Evolutionary conservation across 1,139 yeast species (phyloP), one percentile per base, ranked within the genome.

Genomic region (Arxiozyma telluris): DNA sequence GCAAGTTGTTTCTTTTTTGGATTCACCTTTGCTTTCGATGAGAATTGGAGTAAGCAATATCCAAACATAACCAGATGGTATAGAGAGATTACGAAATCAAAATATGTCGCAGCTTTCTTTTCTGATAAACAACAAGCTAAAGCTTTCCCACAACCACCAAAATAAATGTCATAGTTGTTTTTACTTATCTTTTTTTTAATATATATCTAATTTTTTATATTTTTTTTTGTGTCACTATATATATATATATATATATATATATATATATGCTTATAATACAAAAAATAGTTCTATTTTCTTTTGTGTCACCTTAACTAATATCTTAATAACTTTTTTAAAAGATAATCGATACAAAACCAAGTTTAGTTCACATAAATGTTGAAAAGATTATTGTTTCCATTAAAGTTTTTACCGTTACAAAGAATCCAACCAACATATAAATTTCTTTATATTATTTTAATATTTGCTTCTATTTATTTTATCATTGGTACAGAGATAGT

Each of bases 51-150:
- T 74, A 73, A 76, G 62, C 64, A 76, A 58, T 80, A 82, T 79
- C 95, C 96, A 61, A 78, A 78, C 67, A 68, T 80, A 68, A 74
- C 82, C 73, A 84, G 96, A 78, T 89, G 95, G 96, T 87, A 76
- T 79, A 77, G 76, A 68, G 85, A 94, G 54, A 74, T 88, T 57
- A 72, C 72, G 65, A 71, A 78, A 60, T 76, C 81, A 64, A 81
- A 81, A 60, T 73, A 78, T 69, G 73, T 85, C 64, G 73, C 72
- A 61, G 72, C 68, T 55, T 68, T 68, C 64, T 74, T 70, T 62
- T 66, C 68, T 54, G 76, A 74, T 61, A 75, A 77, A 65, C 66
- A 78, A 70, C 79, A 80, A 75, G 74, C 74, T 58, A 87, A 77
- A 11, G 30, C 47, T 4, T 20, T 34, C 11, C 43, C 47, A 20